Base-by-base conservation (phyloP, 768 basidiomycete species). In the Lactarius tabidus region DNA sequence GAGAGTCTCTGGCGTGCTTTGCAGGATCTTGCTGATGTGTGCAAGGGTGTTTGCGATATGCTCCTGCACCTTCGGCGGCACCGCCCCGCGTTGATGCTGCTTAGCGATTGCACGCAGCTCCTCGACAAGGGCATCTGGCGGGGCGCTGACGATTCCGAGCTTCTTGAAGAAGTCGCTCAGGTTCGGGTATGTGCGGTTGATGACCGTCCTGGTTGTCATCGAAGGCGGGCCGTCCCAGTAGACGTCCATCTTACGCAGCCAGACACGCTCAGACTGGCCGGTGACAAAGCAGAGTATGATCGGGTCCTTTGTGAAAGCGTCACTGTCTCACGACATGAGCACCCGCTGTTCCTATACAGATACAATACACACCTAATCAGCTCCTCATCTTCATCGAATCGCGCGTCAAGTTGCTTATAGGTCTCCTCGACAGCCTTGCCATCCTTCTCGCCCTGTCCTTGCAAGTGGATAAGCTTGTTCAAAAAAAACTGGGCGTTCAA, bases 371-470 rank as follows among this genome's bases (percentile, higher is more conserved):
- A 72, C 72, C 63, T 68, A 52, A 72, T 72, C 23, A 33, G 31
- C 4, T 54, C 23, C 18, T 71, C 67, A 23, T 67, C 69, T 14
- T 72, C 72, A 2, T 67, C 41, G 18, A 72, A 72, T 28, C 71
- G 62, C 23, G 70, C 66, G 39, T 72, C 65, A 1, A 72, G 62
- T n/a, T 72, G 71, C 39, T 52, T 65, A 56, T 72, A 72, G 18
- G 65, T 43, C 14, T 66, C 62, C 1, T 62, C 38, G n/a, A 69
- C 67, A 5, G 43, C n/a, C 26, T 39, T 53, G 17, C 29, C 26
- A 29, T 69, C 62, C 17, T 59, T 59, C 31, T 61, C 38, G 15
- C 62, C 63, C 29, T 12, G 48, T n/a, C 60, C 62, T 12, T 65
- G 57, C 38, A 72, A 53, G 33, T 65, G 65, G 14, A 68, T 9